Evolutionary conservation across 129 eudicot genomes (phyloP), one percentile per base, ranked within the genome.

Genomic region (Flaveria sonorensis): DNA sequence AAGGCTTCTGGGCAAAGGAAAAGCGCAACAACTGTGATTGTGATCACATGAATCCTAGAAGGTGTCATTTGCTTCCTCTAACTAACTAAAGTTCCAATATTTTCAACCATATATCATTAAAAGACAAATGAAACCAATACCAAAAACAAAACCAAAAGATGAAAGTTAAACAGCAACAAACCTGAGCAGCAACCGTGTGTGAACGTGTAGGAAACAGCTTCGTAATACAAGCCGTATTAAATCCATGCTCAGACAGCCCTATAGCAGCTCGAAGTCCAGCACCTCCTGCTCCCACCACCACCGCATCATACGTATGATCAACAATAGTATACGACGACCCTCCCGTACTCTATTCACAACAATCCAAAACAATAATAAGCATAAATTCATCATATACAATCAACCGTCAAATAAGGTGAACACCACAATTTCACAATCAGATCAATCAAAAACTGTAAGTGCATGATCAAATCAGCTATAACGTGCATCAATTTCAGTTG

Each of bases 241-340:
- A 94, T 61, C 98, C 98, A 75, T 91, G 96, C 87, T 94, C 98
- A 40, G 96, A 94, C 13, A 94, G 61, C 61, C 98, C 98, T 71
- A 94, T 94, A 7, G 98, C 98, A 24, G 98, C 98, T 72, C 98
- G 74, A 46, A 94, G 90, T 36, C 98, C 98, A 11, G 98, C 98
- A 26, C 98, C 98, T n/a, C 98, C 98, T 7, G 98, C 98, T 13
- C 98, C 98, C 2, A 94, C 98, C 76, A 94, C 98, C 21, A 94
- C 96, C 21, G 98, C 98, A 56, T 94, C 98, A 51, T 94, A 94
- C 0, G 97, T 86, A 85, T 94, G 98, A 80, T 94, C 98, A 11
- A 93, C 98, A 46, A 93, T 80, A 1, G 97, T 93, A 63, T 93
- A 92, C 9, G 85, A 86, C 48, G 72, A 30, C 52, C 90, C 52